Conservation (phyloP, 352 stramenopile genomes). For the Phytophthora palmivora region DNA sequence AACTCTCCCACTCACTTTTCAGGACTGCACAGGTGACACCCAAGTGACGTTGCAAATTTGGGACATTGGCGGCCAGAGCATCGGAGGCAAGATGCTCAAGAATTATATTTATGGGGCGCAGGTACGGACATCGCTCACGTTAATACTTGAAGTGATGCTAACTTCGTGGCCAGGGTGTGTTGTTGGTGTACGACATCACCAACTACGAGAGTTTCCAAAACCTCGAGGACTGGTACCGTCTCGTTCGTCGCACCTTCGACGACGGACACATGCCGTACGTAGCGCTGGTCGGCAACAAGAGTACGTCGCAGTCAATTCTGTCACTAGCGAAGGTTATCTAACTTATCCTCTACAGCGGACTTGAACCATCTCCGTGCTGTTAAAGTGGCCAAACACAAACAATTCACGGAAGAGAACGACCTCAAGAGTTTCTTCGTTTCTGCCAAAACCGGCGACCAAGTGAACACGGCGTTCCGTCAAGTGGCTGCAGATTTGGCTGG, state of each 20-base stretch:
- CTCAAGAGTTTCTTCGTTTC: conserved; percentile 93
- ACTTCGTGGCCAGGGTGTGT: conserved; percentile 62
- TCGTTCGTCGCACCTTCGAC: conserved; percentile 91
- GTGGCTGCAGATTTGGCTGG: conserved; percentile 86
- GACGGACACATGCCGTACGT: conserved; percentile 91
- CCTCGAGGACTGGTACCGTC: conserved; percentile 94
- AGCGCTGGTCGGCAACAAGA: conserved; percentile 93
- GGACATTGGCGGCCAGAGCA: conserved; percentile 94
- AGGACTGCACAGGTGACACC: conserved; percentile 78
- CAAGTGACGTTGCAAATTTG: conserved; percentile 94
- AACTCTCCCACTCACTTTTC: no score
- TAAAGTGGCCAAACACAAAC: conserved; percentile 88
- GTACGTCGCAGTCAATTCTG: conserved; percentile 40
- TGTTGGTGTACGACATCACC: conserved; percentile 96
- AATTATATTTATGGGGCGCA: conserved; percentile 96
- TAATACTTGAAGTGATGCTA: neutral
- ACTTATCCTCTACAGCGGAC: conserved; percentile 60
- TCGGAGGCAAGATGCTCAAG: conserved; percentile 86
- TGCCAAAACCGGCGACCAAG: conserved; percentile 94
- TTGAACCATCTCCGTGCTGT: conserved; percentile 92
- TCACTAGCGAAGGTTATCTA: neutral
- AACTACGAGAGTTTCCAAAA: conserved; percentile 97
- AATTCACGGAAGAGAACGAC: conserved; percentile 94
- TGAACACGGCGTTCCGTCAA: conserved; percentile 89
- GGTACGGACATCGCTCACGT: conserved; percentile 33